phyloP scores from a whole-genome alignment of 2,329 filamentous ascomycete species.

The Xylariaceae sp. region DNA sequence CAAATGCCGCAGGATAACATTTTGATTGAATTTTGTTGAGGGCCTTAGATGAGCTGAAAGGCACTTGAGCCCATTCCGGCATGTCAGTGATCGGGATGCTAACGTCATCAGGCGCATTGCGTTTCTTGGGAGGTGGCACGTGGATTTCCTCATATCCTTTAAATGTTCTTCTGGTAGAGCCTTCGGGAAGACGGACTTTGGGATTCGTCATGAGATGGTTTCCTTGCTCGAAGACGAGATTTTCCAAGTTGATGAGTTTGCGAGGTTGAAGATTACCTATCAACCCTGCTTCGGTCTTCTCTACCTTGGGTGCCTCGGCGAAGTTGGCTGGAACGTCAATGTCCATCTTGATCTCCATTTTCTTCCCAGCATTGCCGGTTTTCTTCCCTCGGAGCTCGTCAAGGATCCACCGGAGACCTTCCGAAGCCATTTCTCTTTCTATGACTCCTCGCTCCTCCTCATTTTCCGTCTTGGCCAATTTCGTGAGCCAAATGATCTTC shows the following conservation, averaged over 20 bases:
- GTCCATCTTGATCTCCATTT: constrained; percentile 93
- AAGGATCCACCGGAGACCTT: constrained; percentile 80
- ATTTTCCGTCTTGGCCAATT: constrained; percentile 76
- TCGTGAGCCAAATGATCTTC: constrained; percentile 93
- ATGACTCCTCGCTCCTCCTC: constrained; percentile 71
- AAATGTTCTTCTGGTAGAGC: constrained; percentile 90
- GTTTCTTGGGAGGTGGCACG: constrained; percentile 87
- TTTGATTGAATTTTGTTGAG: constrained; percentile 95
- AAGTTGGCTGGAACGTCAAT: constrained; percentile 69
- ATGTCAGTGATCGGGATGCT: constrained; percentile 82
- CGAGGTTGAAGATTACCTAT: constrained; percentile 82
- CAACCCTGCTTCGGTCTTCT: constrained; percentile 63
- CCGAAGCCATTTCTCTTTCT: constrained; percentile 86
- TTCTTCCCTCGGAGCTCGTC: constrained; percentile 80
- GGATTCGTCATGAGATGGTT: constrained; percentile 99
- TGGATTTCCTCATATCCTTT: constrained; percentile 99
- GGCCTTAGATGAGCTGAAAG: constrained; percentile 81
- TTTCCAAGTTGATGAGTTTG: constrained; percentile 88
- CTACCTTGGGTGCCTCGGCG: constrained; percentile 46
- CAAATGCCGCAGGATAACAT: constrained; percentile 86
- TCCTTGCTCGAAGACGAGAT: constrained; percentile 93
- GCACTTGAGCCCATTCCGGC: constrained; percentile 84
- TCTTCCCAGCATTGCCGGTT: constrained; percentile 56
- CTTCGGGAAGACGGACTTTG: constrained; percentile 87
- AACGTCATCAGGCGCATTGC: constrained; percentile 72